Evolutionary conservation across 1,139 yeast species (phyloP).

Genomic region (Candida sp.): DNA sequence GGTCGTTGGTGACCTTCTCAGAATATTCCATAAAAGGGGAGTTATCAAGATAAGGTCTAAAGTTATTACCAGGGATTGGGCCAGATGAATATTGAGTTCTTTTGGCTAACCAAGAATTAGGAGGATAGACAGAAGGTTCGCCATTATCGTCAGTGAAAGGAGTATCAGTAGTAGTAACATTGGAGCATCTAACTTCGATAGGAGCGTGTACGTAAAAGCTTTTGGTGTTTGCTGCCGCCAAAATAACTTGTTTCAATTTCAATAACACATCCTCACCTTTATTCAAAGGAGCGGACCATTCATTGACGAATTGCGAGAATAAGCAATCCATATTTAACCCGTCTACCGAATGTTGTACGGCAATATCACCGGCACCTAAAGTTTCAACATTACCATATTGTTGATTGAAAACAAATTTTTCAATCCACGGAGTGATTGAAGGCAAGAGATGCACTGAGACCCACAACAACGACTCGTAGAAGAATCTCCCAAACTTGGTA

Average conservation of each 20-base stretch:
- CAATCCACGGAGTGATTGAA: constrained; percentile 77
- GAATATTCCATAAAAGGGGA: constrained; percentile 66
- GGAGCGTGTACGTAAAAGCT: constrained; percentile 92
- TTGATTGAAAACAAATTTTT: constrained; percentile 76
- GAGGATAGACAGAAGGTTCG: constrained; percentile 40
- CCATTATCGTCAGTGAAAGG: constrained; percentile 46
- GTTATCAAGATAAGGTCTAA: constrained; percentile 78
- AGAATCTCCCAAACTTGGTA: constrained; percentile 67
- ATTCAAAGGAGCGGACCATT: constrained; percentile 89
- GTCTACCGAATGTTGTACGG: constrained; percentile 79
- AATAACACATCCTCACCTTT: constrained; percentile 72
- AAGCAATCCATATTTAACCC: constrained; percentile 95
- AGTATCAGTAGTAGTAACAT: constrained; percentile 56
- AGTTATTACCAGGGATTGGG: constrained; percentile 78
- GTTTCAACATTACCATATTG: constrained; percentile 82
- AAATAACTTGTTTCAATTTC: constrained; percentile 59
- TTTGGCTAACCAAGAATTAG: constrained; percentile 36
- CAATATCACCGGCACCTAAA: constrained; percentile 59
- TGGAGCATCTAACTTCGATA: constrained; percentile 90
- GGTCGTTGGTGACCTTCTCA: constrained; percentile 65
- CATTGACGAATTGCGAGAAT: constrained; percentile 91
- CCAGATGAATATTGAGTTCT: constrained; percentile 49
- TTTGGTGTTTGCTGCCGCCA: constrained; percentile 54
- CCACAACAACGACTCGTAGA: constrained; percentile 80
- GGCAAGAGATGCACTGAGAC: constrained; percentile 72